These are phyloP conservation scores for Dissophora ornata DNA, from an alignment of 192 early-diverging fungal species.

Conservation along the genomic window DNA sequence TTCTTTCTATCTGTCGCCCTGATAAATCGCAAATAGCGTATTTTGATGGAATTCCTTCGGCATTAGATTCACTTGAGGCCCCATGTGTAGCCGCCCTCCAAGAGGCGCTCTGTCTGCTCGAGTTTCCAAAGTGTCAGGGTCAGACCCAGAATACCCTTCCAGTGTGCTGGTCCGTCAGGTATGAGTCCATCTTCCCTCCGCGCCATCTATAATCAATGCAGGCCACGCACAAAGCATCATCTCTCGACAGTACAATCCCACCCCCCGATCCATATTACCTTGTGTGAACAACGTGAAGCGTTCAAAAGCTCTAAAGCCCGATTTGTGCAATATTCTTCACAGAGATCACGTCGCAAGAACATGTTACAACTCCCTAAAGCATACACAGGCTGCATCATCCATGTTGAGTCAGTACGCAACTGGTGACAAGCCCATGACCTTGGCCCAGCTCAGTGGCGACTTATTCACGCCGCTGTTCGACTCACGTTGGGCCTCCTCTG, in stretches of 20 bases:
- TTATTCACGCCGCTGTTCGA: constrained; percentile 12
- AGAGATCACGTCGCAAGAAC: constrained; percentile 21
- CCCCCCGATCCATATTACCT: too few species aligned
- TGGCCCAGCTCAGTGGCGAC: constrained; percentile 5
- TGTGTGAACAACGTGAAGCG: too few species aligned
- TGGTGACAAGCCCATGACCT: not conserved
- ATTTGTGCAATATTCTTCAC: too few species aligned
- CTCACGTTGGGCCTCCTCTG: constrained; percentile 24
- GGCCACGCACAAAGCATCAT: too few species aligned
- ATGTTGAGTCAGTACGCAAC: too few species aligned
- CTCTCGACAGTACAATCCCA: too few species aligned
- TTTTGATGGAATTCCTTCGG: constrained; percentile 14
- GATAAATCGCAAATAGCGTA: too few species aligned
- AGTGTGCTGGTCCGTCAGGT: constrained; percentile 45
- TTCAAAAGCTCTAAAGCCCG: too few species aligned
- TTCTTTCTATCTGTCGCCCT: too few species aligned
- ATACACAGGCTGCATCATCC: not conserved
- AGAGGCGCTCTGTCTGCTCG: constrained; percentile 35
- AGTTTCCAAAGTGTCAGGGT: constrained; percentile 30
- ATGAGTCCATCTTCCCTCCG: not conserved
- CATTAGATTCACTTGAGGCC: not conserved
- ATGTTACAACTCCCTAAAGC: constrained; percentile 15
- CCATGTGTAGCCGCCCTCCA: constrained; percentile 23
- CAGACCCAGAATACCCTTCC: not conserved
- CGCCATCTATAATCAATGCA: not conserved